Evolutionary conservation across 1,284 basidiomycete species (phyloP), one percentile per base, ranked within the genome.

Genomic region (Marasmius fiardii): DNA sequence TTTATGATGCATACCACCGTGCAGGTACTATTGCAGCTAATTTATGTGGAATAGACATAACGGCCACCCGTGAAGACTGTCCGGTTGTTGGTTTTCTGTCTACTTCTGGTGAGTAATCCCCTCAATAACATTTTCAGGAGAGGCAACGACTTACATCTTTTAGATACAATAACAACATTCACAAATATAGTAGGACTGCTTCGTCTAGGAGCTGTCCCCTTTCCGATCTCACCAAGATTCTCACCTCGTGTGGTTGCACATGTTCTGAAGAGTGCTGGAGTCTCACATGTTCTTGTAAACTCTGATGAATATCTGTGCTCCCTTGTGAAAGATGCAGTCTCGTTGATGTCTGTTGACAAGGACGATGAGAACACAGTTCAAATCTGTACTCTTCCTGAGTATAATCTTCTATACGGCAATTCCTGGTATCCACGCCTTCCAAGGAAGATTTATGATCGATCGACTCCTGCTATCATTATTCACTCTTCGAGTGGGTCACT

Each of bases 161-260:
- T n/a, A 71, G 70, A 71, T 56, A 64, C 65, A 2, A 59, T 68
- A 23, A 65, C 69, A 4, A 67, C 61, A 58, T 66, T 67, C 51
- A 61, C 64, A 5, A 54, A 61, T 21, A 52, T 64, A 1, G 44
- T 65, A 6, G 65, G 67, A 2, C 61, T 70, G 39, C 58, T 71
- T n/a, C 66, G 70, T 5, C 64, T 68, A 3, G 69, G 68, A 1
- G 64, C 63, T 44, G 53, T 59, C 10, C 51, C 61, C 8, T 70
- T 74, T 41, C 65, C 66, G 3, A 70, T 74, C 16, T 74, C 71
- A 8, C 67, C 69, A 5, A 64, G 70, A 24, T 70, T 70, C 53
- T 71, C 71, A 1, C 56, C 66, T 14, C 57, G 60, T 5, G 70
- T 66, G 18, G 61, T 73, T 7, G 68, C 69, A 8, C 65, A 71